Conservation (phyloP, 176 grass and related monocot genomes). For the Zizania latifolia region DNA sequence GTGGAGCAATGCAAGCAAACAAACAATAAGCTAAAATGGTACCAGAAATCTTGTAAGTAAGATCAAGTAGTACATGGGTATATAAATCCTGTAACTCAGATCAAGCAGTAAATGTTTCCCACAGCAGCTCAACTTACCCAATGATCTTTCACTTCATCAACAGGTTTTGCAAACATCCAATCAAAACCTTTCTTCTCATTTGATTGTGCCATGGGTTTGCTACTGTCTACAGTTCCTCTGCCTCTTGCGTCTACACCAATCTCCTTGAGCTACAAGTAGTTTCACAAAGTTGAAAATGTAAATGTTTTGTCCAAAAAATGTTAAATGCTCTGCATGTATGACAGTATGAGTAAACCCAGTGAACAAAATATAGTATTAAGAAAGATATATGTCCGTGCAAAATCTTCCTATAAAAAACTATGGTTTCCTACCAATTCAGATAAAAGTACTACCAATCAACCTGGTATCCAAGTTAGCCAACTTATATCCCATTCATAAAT, state of each 20-base stretch:
- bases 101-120: no score
- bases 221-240: slow-evolving; percentile 44
- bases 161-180: slow-evolving; percentile 91
- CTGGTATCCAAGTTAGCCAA: not conserved
- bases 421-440: not conserved
- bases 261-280: slow-evolving; percentile 67
- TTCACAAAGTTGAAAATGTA: slow-evolving; percentile 13
- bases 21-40: not conserved
- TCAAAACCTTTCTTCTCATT: slow-evolving; percentile 95
- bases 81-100: no score
- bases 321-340: not conserved
- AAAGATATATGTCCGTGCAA: not conserved
- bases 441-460: not conserved
- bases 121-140: slow-evolving; percentile 59
- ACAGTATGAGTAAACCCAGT: not conserved
- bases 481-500: not conserved
- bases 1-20: not conserved
- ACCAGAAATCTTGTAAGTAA: not conserved
- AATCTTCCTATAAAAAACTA: not conserved
- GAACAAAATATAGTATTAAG: not conserved
- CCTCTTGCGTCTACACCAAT: slow-evolving; percentile 63
- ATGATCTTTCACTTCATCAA: slow-evolving; percentile 96
- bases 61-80: slow-evolving; percentile 7
- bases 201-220: slow-evolving; percentile 45
- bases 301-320: not conserved